Conservation (phyloP, 2,329 filamentous ascomycete species). For the Aspergillus pseudoglaucus region DNA sequence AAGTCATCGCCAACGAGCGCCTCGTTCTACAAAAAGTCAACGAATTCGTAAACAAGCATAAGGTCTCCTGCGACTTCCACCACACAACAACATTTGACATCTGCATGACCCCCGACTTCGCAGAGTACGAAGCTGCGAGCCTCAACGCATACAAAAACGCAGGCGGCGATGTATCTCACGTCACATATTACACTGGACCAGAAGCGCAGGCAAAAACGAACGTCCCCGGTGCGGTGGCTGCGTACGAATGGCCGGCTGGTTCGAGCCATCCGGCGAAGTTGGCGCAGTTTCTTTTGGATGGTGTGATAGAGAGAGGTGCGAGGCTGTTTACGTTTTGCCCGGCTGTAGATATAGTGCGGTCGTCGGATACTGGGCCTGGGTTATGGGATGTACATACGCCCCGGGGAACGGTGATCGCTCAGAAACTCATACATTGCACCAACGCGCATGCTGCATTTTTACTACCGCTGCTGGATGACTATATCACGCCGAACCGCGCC, state of each 20-base stretch:
- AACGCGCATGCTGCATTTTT: slow-evolving; percentile 19
- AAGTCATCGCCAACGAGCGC: slow-evolving; percentile 42
- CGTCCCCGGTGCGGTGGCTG: slow-evolving; percentile 34
- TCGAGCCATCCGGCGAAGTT: slow-evolving; percentile 46
- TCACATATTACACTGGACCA: slow-evolving; percentile 35
- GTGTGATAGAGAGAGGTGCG: slow-evolving; percentile 33
- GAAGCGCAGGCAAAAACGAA: slow-evolving; percentile 34
- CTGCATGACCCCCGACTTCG: slow-evolving; percentile 44
- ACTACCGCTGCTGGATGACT: slow-evolving; percentile 15
- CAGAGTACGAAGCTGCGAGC: slow-evolving; percentile 38
- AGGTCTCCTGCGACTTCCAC: slow-evolving; percentile 45
- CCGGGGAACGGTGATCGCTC: slow-evolving; percentile 10
- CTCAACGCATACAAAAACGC: slow-evolving; percentile 35
- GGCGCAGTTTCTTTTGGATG: slow-evolving; percentile 42
- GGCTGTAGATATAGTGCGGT: slow-evolving; percentile 22
- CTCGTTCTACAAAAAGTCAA: slow-evolving; percentile 35
- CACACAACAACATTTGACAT: slow-evolving; percentile 44
- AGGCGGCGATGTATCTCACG: slow-evolving; percentile 40
- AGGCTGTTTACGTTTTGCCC: slow-evolving; percentile 41
- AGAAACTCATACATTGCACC: slow-evolving; percentile 19
- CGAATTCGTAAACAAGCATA: too few species aligned
- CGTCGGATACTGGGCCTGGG: neutral
- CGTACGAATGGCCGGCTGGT: slow-evolving; percentile 48
- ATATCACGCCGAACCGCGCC: slow-evolving; percentile 39
- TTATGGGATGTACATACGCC: slow-evolving; percentile 14